These are phyloP conservation scores for Xerophyta viscosa DNA, from an alignment of 106 monocot genomes.

Conservation along the genomic window DNA sequence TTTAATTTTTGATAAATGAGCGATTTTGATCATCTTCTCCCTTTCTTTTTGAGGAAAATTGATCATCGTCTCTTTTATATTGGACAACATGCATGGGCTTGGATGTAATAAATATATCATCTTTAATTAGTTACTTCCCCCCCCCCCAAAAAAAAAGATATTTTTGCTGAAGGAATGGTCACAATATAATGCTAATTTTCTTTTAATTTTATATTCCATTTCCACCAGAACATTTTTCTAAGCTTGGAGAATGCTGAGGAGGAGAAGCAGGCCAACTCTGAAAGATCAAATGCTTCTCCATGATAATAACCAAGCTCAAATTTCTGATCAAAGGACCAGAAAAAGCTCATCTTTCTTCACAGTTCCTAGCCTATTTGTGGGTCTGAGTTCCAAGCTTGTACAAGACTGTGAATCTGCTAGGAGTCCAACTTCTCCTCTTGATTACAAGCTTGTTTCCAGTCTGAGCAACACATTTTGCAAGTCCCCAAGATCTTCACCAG, in stretches of 20 bases:
- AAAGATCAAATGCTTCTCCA: constrained; percentile 24
- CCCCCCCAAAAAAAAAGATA: not conserved
- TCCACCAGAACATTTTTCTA: constrained; percentile 3
- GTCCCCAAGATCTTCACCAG: constrained; percentile 32
- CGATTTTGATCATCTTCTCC: not conserved
- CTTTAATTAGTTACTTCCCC: not conserved
- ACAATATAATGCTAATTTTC: not conserved
- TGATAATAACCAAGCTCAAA: no score
- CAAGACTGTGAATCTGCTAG: constrained; percentile 34
- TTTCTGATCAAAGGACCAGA: constrained; percentile 15
- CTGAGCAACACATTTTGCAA: constrained; percentile 19
- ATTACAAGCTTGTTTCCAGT: constrained; percentile 34
- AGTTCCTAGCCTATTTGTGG: constrained; percentile 51
- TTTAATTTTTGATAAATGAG: no score
- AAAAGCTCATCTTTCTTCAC: constrained; percentile 41
- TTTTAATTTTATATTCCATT: not conserved
- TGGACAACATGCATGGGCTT: not conserved
- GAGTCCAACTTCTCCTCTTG: constrained; percentile 76
- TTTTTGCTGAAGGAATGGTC: not conserved
- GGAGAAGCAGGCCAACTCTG: constrained; percentile 18
- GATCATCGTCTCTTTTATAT: not conserved
- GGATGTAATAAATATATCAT: not conserved
- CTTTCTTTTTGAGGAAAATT: no score
- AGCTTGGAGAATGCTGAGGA: constrained; percentile 18
- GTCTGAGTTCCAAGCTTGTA: constrained; percentile 28